A percentile compares a stretch with the other conserved stretches of the same genome.
phyloP scores from a whole-genome alignment of 352 stramenopile genomes.

The Globisporangium acanthophoron region DNA sequence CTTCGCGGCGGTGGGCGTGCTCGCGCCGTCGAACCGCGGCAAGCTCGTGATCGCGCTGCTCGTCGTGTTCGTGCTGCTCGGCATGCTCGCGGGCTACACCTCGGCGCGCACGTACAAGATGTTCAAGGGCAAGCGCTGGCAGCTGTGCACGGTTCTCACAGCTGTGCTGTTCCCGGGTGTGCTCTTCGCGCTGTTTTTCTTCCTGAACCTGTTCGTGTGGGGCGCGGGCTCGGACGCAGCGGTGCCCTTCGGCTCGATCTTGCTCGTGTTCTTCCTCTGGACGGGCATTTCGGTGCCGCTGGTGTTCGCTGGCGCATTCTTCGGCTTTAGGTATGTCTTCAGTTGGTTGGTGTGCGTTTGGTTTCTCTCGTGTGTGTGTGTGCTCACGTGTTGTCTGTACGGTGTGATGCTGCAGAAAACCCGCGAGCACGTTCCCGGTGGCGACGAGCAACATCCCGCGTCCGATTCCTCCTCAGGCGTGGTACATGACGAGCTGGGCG shows the following conservation, averaged over 20 bases:
- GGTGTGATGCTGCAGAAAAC: conserved; percentile 32
- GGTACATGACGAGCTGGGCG: conserved; percentile 96
- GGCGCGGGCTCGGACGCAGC: conserved; percentile 89
- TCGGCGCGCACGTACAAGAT: conserved; percentile 98
- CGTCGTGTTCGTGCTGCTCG: conserved; percentile 97
- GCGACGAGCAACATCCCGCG: conserved; percentile 98
- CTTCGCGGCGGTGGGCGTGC: conserved; percentile 95
- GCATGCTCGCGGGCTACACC: conserved; percentile 94
- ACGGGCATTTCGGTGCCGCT: conserved; percentile 98
- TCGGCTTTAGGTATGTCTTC: conserved; percentile 92
- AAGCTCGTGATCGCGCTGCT: conserved; percentile 97
- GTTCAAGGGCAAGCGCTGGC: conserved; percentile 99
- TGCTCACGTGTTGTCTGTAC: neutral
- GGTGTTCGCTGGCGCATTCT: conserved; percentile 98
- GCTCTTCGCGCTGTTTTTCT: conserved; percentile 95
- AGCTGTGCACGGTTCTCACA: conserved; percentile 94
- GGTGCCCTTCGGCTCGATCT: conserved; percentile 96
- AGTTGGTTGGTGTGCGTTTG: too few relatives aligned
- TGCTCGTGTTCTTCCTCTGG: conserved; percentile 98
- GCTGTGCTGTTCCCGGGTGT: conserved; percentile 97
- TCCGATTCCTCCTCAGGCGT: conserved; percentile 97
- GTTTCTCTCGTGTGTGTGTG: neutral
- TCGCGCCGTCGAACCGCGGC: conserved; percentile 96
- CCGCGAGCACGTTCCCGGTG: conserved; percentile 94
- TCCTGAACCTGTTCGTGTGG: conserved; percentile 97